Evolutionary conservation across 1,139 yeast species (phyloP), one percentile per base, ranked within the genome.

Genomic region (Suhomyces wounanorum): DNA sequence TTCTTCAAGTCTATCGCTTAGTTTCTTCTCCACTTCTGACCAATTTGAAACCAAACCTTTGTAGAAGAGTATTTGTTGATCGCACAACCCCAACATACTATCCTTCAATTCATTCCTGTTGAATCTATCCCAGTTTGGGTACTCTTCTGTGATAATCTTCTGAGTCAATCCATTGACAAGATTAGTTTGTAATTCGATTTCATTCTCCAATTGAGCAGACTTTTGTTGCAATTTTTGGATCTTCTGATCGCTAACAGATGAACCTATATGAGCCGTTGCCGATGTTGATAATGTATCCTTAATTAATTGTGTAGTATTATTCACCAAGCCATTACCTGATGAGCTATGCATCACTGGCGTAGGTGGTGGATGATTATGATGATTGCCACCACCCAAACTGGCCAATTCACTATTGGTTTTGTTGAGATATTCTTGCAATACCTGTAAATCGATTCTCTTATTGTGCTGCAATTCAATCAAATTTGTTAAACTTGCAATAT

Each of bases 361-460:
- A 1, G 78, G 79, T 1, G 75, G 72, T 6, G 67, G 64, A 16
- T 48, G 57, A 21, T 56, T 35, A 3, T 55, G 52, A 10, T 45
- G 52, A 13, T 25, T 73, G 3, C 86, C 85, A n/a, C 86, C 79
- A 51, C 83, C 72, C 41, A 89, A 62, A 39, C 74, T 73, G 38
- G 83, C 82, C 55, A 85, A 82, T 57, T 94, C 98, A 31, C 70
- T 69, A 51, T 81, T 78, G 0, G 96, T 83, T 62, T 89, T 87
- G 43, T 78, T 75, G 49, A 91, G 73, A 64, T 92, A 92, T 51
- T 88, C 96, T 43, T 83, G 82, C 47, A 94, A 75, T 44, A 89
- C 96, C 63, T 94, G 97, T 60, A 87, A 83, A 66, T 94, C 99
- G 39, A 92, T 81, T 59, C 89, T 92, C 66, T 92, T 92, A 64